phyloP scores from a whole-genome alignment of 352 stramenopile species.

The Phytophthora idaei region DNA sequence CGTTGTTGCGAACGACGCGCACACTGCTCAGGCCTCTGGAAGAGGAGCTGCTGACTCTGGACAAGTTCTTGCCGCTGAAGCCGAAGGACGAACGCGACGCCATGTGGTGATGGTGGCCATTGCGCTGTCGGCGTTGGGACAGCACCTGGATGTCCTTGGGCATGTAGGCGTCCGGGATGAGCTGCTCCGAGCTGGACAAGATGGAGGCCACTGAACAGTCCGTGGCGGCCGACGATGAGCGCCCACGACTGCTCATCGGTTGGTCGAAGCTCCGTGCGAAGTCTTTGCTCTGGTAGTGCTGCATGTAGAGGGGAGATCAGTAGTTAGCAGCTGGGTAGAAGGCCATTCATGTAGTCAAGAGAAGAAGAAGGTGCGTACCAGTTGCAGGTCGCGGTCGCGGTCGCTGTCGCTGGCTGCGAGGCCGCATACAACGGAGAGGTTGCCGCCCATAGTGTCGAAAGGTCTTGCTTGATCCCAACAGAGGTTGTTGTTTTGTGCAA shows the following conservation, averaged over 20 bases:
- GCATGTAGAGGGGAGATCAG: not conserved
- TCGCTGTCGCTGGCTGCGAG: constrained; percentile 13
- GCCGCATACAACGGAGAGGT: constrained; percentile 31
- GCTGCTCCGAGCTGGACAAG: constrained; percentile 58
- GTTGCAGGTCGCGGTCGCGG: constrained; percentile 26
- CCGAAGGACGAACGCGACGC: constrained; percentile 23
- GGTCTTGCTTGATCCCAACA: not conserved
- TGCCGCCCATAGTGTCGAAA: constrained; percentile 24
- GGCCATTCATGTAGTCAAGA: not conserved
- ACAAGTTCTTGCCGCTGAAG: constrained; percentile 25
- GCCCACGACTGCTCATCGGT: constrained; percentile 29
- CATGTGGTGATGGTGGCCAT: constrained; percentile 32
- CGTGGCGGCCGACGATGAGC: constrained; percentile 44
- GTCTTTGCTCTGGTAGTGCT: constrained; percentile 43
- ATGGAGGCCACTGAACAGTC: constrained; percentile 67
- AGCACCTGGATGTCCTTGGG: constrained; percentile 72
- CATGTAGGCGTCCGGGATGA: constrained; percentile 66
- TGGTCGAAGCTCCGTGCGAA: constrained; percentile 31
- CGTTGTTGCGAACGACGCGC: constrained; percentile 25
- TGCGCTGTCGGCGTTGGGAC: constrained; percentile 51
- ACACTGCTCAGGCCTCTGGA: constrained; percentile 17
- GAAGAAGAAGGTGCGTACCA: constrained; percentile 9
- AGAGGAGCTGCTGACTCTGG: constrained; percentile 29
- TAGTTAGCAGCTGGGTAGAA: not conserved
- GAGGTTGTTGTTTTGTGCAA: constrained; percentile 26